Percentiles rank a stretch among this genome's conserved stretches.
Evolutionary conservation across 768 basidiomycete genomes (phyloP).

Genomic region (Boletus coccyginus): DNA sequence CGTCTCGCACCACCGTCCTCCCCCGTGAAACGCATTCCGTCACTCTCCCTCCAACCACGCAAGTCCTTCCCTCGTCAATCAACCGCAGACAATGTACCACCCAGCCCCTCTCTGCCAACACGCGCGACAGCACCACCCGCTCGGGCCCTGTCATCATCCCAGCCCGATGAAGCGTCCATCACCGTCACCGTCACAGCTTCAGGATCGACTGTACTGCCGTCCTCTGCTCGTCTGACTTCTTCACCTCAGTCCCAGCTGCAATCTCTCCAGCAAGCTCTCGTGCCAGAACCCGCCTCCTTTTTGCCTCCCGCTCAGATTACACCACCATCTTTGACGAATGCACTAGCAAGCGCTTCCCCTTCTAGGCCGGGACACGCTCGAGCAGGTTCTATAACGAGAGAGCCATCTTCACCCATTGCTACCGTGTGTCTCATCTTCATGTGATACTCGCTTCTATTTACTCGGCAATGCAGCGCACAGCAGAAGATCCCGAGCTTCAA

Average conservation of each 20-base stretch:
- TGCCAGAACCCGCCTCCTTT: constrained; percentile 4
- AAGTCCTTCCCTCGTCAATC: constrained; percentile 48
- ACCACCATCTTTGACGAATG: constrained; percentile 11
- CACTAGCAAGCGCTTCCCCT: not conserved
- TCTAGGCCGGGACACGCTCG: constrained; percentile 13
- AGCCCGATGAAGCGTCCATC: constrained; percentile 19
- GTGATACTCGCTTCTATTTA: constrained; percentile 8
- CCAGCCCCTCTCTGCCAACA: constrained; percentile 24
- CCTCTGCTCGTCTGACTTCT: constrained; percentile 33
- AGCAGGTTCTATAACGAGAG: constrained; percentile 20
- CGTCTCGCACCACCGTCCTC: constrained; percentile 41
- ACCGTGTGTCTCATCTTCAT: constrained; percentile 14
- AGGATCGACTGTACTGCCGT: constrained; percentile 41
- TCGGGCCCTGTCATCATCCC: constrained; percentile 9
- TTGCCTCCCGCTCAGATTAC: constrained; percentile 15
- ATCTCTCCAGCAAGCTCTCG: constrained; percentile 20
- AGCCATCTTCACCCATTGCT: constrained; percentile 26
- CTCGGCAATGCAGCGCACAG: constrained; percentile 19
- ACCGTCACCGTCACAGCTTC: constrained; percentile 17
- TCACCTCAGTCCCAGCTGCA: constrained; percentile 28
- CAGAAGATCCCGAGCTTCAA: constrained; percentile 65
- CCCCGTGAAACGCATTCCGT: constrained; percentile 55
- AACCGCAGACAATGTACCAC: constrained; percentile 34
- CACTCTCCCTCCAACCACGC: constrained; percentile 47
- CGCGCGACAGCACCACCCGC: constrained; percentile 27